Evolutionary conservation across 768 basidiomycete genomes (phyloP), one percentile per base, ranked within the genome.

Genomic region (Pisolithus marmoratus): DNA sequence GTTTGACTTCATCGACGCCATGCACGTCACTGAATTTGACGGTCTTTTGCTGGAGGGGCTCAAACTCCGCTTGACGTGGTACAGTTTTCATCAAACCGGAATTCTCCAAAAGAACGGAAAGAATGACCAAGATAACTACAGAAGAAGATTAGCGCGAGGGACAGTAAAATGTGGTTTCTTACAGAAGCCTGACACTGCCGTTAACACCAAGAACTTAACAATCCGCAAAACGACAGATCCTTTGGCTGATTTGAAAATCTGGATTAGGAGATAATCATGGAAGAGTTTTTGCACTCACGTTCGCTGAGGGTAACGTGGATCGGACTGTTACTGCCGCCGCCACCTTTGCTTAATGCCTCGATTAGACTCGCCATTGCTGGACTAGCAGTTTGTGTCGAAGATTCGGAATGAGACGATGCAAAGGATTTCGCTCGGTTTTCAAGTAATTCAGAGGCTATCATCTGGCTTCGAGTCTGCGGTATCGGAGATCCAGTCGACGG

Each of bases 1-100:
- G 83, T 70, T 98, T 98, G 34, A 90, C 96, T 70, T 99, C 96
- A 59, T 98, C 96, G 24, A 95, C 88, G 27, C 96, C 96, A 58
- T 98, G 94, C 5, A 99, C 94, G 69, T 99, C 96, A 56, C 81
- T 84, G 64, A 99, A 98, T 61, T 81, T 94, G 69, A 94, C 87
- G 1, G 82, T 75, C 60, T 89, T 90, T 27, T 85, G 89, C 64
- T 87, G 79, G 3, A 79, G 71, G 7, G 91, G 87, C 59, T 94
- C 86, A 61, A 94, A 97, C 60, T 94, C 85, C 24, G 84, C 71
- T 54, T 87, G 84, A 27, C 82, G 81, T 38, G 86, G 85, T 4
- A 87, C 92, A 5, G 88, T 84, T 72, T 95, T 95, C 74, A 96
- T 81, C 38, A 97, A 76, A 4, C 94, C 94, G 23, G 91, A 87